Evolutionary conservation across 139 green algal species (phyloP), one percentile per base, ranked within the genome.

Genomic region (Chlorella sp.): DNA sequence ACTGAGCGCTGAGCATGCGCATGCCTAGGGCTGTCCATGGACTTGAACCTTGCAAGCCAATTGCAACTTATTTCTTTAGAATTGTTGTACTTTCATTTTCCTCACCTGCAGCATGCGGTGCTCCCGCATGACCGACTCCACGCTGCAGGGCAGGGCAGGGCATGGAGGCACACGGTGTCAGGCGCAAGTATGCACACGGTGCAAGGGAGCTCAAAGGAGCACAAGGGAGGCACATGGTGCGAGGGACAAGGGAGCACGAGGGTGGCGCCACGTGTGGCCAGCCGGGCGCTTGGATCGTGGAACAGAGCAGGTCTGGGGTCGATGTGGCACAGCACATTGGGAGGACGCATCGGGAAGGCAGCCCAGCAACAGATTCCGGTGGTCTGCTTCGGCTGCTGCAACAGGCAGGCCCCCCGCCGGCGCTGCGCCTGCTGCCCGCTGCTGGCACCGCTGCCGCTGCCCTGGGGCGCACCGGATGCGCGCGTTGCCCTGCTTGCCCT

Each of bases 91-190:
- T n/a, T n/a, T n/a, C n/a, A n/a, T n/a, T n/a, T 9, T 57, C 7
- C 48, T 24, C 60, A 92, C 91, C 37, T 93, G 83, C 78, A 93
- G 81, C 40, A 96, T 92, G 66, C 92, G 85, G 32, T 97, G 89
- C 90, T 99, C 97, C 1, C 95, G 93, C 39, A 99, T 96, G 4
- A 98, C 94, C 1, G 95, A 92, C 91, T 99, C 97, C 61, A 99
- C 97, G 4, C 84, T 88, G 66, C 66, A 60, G 14, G 37, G 26
- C 42, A 36, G 61, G 69, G 26, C 73, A 61, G 77, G 22, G 39
- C 64, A 71, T 5, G 64, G 21, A 2, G 5, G 64, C 64, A 71
- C 60, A 18, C 15, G 15, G 18, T 26, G 60, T 68, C 15, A 68
- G 60, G n/a, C 60, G 60, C 60, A 68, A 68, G n/a, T 68, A 18